Evolutionary conservation across 2,329 filamentous ascomycete species (phyloP).

Genomic region (Gremmenia infestans): DNA sequence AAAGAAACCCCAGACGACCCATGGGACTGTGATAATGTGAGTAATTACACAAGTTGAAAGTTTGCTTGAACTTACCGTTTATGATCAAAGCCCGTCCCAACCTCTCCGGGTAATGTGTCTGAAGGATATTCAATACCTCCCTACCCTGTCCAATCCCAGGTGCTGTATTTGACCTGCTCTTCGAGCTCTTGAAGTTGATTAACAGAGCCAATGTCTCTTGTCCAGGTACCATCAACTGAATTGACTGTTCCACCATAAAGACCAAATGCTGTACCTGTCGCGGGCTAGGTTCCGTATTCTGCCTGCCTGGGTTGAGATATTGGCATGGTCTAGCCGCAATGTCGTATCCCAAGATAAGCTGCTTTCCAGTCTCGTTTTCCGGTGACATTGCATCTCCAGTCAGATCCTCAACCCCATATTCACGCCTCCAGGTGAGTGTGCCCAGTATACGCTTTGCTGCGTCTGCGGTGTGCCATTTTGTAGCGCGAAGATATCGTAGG

Average conservation of each 20-base stretch:
- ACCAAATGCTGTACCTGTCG: constrained; percentile 91
- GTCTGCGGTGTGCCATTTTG: constrained; percentile 78
- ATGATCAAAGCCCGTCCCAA: constrained; percentile 84
- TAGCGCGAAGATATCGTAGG: constrained; percentile 85
- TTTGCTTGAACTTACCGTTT: constrained; percentile 56
- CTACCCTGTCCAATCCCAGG: constrained; percentile 72
- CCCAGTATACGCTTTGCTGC: constrained; percentile 73
- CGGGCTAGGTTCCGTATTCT: constrained; percentile 85
- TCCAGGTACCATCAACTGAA: constrained; percentile 81
- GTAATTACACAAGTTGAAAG: background rate
- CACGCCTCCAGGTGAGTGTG: constrained; percentile 82
- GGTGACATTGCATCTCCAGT: constrained; percentile 84
- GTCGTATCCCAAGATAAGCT: constrained; percentile 84
- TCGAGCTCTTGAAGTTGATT: constrained; percentile 85
- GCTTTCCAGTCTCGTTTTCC: constrained; percentile 96
- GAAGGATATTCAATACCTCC: constrained; percentile 84
- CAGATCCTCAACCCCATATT: constrained; percentile 73
- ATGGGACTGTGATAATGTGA: constrained; percentile 60
- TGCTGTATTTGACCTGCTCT: constrained; percentile 65
- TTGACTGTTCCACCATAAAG: constrained; percentile 87
- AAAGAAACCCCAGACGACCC: constrained; percentile 90
- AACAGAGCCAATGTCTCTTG: constrained; percentile 84
- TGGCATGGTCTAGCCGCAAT: constrained; percentile 79
- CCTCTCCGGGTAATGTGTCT: constrained; percentile 93
- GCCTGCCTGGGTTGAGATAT: constrained; percentile 82